phyloP scores from a whole-genome alignment of 2,329 filamentous ascomycete species.

The Ceratocystis papillata region DNA sequence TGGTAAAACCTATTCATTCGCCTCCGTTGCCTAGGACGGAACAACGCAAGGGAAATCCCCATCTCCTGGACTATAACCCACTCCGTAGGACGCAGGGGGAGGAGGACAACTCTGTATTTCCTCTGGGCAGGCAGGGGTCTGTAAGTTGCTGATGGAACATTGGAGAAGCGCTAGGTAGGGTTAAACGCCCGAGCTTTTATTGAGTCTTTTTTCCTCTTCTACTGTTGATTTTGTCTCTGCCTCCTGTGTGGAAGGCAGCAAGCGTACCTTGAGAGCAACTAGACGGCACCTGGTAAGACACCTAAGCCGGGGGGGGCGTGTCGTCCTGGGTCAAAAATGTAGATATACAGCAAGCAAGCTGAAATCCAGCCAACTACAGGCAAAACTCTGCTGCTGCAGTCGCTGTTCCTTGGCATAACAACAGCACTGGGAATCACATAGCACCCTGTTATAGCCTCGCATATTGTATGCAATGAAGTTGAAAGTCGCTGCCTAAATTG shows the following conservation, averaged over 20 bases:
- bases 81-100: background rate
- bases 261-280: background rate
- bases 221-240: constrained; percentile 2
- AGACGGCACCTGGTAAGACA: background rate
- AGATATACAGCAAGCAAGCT: background rate
- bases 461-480: background rate
- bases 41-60: constrained; percentile 2
- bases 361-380: background rate
- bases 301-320: background rate
- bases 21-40: background rate
- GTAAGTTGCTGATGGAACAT: background rate
- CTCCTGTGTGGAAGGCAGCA: background rate
- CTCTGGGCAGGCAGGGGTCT: background rate
- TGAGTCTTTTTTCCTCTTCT: background rate
- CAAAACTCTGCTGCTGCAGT: background rate
- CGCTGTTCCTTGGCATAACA: constrained; percentile 1
- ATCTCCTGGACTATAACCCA: background rate
- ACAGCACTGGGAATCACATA: background rate
- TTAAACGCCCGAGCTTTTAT: background rate
- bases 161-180: background rate
- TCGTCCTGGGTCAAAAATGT: background rate
- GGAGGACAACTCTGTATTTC: background rate
- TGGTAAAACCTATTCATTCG: background rate
- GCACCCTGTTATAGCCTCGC: background rate
- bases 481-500: background rate